Conservation (phyloP, 768 basidiomycete species). For the Peribolospora baueri region DNA sequence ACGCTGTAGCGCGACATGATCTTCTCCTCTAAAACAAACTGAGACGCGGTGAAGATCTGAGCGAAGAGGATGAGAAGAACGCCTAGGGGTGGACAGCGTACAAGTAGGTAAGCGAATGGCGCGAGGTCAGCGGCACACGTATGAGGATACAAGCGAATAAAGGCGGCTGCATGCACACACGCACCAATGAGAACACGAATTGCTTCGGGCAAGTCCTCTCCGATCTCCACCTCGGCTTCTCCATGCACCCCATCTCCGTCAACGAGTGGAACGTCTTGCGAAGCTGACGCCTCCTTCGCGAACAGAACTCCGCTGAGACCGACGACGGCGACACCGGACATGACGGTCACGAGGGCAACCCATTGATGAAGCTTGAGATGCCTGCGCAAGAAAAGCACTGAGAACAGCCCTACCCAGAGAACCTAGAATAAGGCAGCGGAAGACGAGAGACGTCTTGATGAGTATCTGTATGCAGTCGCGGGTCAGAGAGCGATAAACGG, state of each 20-base stretch:
- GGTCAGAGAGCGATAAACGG: too few relatives aligned
- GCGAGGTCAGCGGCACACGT: too few relatives aligned
- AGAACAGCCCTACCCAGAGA: slow-evolving; percentile 63
- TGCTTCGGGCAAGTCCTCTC: slow-evolving; percentile 28
- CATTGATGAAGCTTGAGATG: slow-evolving; percentile 32
- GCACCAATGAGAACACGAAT: slow-evolving; percentile 48
- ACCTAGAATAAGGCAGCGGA: slow-evolving; percentile 8
- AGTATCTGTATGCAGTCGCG: too few relatives aligned
- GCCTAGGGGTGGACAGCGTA: slow-evolving; percentile 21
- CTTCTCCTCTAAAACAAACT: slow-evolving; percentile 91
- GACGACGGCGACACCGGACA: slow-evolving; percentile 23
- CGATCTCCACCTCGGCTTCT: slow-evolving; percentile 1
- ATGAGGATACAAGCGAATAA: too few relatives aligned
- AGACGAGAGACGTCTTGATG: slow-evolving; percentile 9
- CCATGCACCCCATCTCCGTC: background rate
- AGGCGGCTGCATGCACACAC: background rate
- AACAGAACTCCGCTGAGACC: too few relatives aligned
- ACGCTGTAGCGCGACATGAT: slow-evolving; percentile 72
- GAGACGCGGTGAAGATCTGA: slow-evolving; percentile 75
- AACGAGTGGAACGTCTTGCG: slow-evolving; percentile 18
- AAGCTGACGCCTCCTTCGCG: background rate
- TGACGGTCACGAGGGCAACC: slow-evolving; percentile 32
- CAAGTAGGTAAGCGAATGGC: background rate
- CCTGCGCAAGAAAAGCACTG: slow-evolving; percentile 69
- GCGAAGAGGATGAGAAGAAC: slow-evolving; percentile 81